These are phyloP conservation scores for Conoideocrella luteorostrata DNA, from an alignment of 2,329 filamentous ascomycete species.

Conservation along the genomic window DNA sequence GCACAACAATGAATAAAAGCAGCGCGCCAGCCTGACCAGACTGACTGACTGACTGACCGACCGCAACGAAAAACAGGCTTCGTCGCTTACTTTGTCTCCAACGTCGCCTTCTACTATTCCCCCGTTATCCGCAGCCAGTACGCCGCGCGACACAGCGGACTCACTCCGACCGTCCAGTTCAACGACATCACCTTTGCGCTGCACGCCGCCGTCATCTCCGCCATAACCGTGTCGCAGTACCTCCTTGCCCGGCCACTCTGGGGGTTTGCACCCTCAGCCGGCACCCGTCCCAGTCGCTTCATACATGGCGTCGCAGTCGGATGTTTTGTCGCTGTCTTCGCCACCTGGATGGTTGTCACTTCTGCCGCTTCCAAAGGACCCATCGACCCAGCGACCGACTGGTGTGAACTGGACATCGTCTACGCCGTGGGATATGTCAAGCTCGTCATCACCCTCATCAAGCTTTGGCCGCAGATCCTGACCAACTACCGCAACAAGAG, in stretches of 20 bases:
- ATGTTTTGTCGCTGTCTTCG: slow-evolving; percentile 54
- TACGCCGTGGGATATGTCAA: slow-evolving; percentile 82
- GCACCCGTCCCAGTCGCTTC: slow-evolving; percentile 49
- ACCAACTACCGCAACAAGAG: slow-evolving; percentile 80
- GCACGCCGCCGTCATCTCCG: slow-evolving; percentile 69
- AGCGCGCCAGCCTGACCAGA: too few relatives aligned
- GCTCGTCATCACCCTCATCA: slow-evolving; percentile 78
- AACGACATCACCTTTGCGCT: slow-evolving; percentile 87
- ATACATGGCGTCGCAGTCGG: slow-evolving; percentile 67
- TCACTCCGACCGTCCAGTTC: slow-evolving; percentile 75
- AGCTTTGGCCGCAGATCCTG: slow-evolving; percentile 83
- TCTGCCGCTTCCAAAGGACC: slow-evolving; percentile 22
- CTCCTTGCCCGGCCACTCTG: slow-evolving; percentile 70
- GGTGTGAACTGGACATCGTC: slow-evolving; percentile 58
- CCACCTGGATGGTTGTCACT: slow-evolving; percentile 41
- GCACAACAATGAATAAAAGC: too few relatives aligned
- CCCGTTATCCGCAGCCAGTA: slow-evolving; percentile 74
- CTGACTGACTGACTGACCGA: too few relatives aligned
- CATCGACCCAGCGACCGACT: slow-evolving; percentile 36
- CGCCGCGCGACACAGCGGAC: slow-evolving; percentile 66
- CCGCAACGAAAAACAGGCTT: slow-evolving; percentile 48
- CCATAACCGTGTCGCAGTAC: slow-evolving; percentile 70
- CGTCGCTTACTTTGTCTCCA: slow-evolving; percentile 69
- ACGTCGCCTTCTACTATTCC: slow-evolving; percentile 70
- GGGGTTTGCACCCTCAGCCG: slow-evolving; percentile 61